phyloP scores from a whole-genome alignment of 768 basidiomycete genomes.

The Leucocoprinus sp. region DNA sequence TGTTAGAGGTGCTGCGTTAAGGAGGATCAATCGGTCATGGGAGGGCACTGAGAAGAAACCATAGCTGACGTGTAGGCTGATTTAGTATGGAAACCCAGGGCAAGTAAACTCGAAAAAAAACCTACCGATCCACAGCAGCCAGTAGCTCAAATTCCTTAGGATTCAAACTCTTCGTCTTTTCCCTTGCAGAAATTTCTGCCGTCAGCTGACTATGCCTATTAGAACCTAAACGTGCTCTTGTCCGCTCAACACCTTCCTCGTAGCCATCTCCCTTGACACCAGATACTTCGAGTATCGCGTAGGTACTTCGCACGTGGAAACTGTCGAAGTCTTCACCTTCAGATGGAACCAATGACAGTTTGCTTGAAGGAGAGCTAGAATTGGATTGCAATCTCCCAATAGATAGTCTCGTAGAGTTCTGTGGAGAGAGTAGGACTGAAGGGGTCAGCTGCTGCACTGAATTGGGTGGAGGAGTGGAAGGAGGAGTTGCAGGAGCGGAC shows the following conservation, averaged over 20 bases:
- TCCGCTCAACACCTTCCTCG: slow-evolving; percentile 91
- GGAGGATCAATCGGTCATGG: slow-evolving; percentile 75
- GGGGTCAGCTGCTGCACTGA: slow-evolving; percentile 20
- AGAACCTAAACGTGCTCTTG: slow-evolving; percentile 46
- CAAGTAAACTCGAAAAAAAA: slow-evolving; percentile 11
- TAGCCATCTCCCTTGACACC: slow-evolving; percentile 96
- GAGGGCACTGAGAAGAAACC: slow-evolving; percentile 81
- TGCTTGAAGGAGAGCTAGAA: slow-evolving; percentile 21
- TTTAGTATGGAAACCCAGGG: slow-evolving; percentile 9
- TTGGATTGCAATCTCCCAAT: slow-evolving; percentile 13
- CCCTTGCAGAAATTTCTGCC: slow-evolving; percentile 46
- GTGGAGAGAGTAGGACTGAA: slow-evolving; percentile 19
- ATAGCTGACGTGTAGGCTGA: slow-evolving; percentile 46
- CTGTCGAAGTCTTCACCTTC: slow-evolving; percentile 78
- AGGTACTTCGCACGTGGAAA: slow-evolving; percentile 78
- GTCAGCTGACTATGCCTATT: slow-evolving; percentile 37
- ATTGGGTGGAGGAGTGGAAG: slow-evolving; percentile 18
- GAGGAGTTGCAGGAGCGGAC: slow-evolving; percentile 21
- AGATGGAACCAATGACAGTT: slow-evolving; percentile 54
- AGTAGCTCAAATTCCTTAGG: slow-evolving; percentile 70
- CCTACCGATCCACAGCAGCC: slow-evolving; percentile 80
- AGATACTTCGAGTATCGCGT: slow-evolving; percentile 79
- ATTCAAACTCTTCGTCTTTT: slow-evolving; percentile 57
- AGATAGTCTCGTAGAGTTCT: slow-evolving; percentile 17
- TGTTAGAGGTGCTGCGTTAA: slow-evolving; percentile 52